Percentiles rank a stretch among this genome's conserved stretches.
These are phyloP conservation scores for Holtermannia corniformis DNA, from an alignment of 768 basidiomycete genomes.

Conservation along the genomic window DNA sequence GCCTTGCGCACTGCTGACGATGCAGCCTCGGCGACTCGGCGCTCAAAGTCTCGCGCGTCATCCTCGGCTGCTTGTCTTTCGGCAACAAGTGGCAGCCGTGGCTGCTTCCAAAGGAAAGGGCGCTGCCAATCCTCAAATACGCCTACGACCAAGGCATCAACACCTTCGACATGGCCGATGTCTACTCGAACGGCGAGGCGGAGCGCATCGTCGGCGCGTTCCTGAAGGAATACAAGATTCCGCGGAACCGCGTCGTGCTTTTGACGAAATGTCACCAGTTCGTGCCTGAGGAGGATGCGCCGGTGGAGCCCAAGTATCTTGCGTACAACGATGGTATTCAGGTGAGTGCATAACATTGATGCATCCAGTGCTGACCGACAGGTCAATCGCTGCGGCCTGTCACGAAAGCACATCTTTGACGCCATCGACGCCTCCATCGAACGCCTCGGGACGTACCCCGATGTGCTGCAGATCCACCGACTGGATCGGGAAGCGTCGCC, in stretches of 20 bases:
- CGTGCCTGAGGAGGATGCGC: background rate
- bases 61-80: slow-evolving; percentile 52
- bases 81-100: background rate
- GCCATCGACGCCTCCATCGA: slow-evolving; percentile 1
- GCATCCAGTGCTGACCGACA: no score
- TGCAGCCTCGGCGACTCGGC: slow-evolving; percentile 47
- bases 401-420: background rate
- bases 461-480: slow-evolving; percentile 10
- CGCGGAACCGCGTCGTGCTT: background rate
- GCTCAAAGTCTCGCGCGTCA: slow-evolving; percentile 56
- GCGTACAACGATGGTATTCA: background rate
- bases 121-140: background rate
- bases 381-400: background rate
- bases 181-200: slow-evolving; percentile 6
- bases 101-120: background rate
- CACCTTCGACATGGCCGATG: slow-evolving; percentile 25
- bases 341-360: background rate
- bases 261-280: background rate
- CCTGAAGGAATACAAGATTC: background rate
- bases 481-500: slow-evolving; percentile 6
- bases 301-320: background rate
- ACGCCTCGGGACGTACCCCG: slow-evolving; percentile 7
- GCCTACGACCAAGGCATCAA: slow-evolving; percentile 33
- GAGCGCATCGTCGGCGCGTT: slow-evolving; percentile 4
- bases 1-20: background rate